Base-by-base conservation (phyloP, 257 asterid species). In the Gardenia jasminoides region DNA sequence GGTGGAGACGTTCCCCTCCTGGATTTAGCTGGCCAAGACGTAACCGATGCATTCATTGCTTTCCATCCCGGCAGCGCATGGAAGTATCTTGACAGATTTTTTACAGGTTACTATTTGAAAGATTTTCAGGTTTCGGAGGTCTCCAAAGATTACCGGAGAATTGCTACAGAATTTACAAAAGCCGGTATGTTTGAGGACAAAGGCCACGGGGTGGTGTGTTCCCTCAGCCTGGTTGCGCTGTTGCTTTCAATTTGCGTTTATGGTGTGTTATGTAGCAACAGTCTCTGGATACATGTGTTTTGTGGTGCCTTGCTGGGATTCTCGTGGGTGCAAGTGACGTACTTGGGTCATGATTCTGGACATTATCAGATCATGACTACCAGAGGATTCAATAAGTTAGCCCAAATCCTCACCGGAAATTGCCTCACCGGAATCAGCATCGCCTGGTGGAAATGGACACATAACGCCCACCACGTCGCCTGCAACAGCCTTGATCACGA, bases 371-470 rank as follows among this genome's bases (percentile, higher is more conserved):
- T 94, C 0, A 94, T 94, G 98, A 28, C 84, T 13, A 85, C 73
- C 7, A 79, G 73, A 0, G 87, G 89, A 1, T 87, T 33, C 69
- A 94, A 94, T 76, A 90, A 87, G 77, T 9, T 90, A 0, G 90
- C 88, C 0, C 98, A 94, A 83, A 87, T 92, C 36, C 76, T 91
- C 15, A 77, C 97, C 0, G 98, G 98, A 0, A 94, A 94, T 81
- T 94, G 98, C 30, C 84, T 94, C 15, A 92, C 97, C 6, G 98
- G 98, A 2, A 94, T 94, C 77, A 94, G 98, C 85, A 94, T 94
- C 67, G 98, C 97, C 6, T 94, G 98, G 98, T 94, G 98, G 98
- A 94, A 92, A 58, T 94, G 97, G 98, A 94, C 97, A 0, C 98
- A 94, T 76, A 94, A 94, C 50, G 96, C 96, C 3, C 98, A 94